phyloP scores from a whole-genome alignment of 441 rosid genomes.

The Pelargonium cotyledonis region DNA sequence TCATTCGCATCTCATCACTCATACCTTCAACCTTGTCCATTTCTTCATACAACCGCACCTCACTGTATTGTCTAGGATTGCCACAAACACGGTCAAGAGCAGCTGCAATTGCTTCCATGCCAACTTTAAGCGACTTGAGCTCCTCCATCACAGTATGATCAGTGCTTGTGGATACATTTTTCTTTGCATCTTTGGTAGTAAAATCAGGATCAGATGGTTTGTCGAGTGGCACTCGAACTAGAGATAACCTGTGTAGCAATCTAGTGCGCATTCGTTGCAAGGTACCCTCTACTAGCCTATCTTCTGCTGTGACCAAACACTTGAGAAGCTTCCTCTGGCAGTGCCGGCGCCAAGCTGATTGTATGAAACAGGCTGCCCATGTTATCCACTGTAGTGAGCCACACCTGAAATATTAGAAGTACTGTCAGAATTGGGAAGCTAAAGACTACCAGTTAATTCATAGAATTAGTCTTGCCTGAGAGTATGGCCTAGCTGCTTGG shows the following conservation, averaged over 20 bases:
- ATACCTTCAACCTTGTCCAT: neutral
- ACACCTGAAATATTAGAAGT: conserved; percentile 43
- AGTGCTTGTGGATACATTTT: too few species aligned
- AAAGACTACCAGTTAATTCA: neutral
- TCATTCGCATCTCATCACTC: neutral
- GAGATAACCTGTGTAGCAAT: too few species aligned
- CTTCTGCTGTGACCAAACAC: conserved; percentile 43
- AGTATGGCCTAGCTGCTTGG: conserved; percentile 43
- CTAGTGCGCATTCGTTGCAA: too few species aligned
- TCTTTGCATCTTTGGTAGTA: too few species aligned
- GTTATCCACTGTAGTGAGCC: conserved; percentile 80
- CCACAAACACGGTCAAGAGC: neutral
- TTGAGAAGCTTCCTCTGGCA: conserved; percentile 60
- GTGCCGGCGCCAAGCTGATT: conserved; percentile 76
- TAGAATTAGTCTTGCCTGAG: too few species aligned
- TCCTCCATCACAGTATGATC: neutral
- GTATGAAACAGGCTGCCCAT: conserved; percentile 89
- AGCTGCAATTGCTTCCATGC: neutral
- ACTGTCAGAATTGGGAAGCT: neutral
- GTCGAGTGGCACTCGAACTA: too few species aligned
- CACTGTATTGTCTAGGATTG: neutral
- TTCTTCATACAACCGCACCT: neutral
- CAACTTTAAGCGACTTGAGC: neutral
- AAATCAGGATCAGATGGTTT: too few species aligned
- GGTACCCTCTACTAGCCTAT: conserved; percentile 25